phyloP scores from a whole-genome alignment of 2,329 filamentous ascomycete genomes.

The Raffaelea ambrosiae region DNA sequence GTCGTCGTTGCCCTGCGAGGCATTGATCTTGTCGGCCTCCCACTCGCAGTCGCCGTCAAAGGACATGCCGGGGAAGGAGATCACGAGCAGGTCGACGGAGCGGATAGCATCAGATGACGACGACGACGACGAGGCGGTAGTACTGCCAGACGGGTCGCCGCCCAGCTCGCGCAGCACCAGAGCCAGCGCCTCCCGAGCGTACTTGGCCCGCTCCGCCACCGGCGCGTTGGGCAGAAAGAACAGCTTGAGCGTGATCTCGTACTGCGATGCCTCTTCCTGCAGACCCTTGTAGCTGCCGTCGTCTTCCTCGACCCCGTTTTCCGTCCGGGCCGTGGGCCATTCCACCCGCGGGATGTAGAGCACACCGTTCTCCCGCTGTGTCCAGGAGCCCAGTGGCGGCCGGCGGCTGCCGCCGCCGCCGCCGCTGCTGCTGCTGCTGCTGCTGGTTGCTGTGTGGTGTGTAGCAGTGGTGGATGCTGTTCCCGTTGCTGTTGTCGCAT shows the following conservation, averaged over 20 bases:
- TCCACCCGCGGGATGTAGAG: conserved; percentile 74
- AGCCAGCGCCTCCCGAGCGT: conserved; percentile 70
- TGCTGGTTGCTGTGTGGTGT: too few species aligned
- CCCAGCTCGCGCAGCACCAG: conserved; percentile 74
- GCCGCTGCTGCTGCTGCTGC: conserved; percentile 1
- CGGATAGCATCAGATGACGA: too few species aligned
- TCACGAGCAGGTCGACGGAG: conserved; percentile 66
- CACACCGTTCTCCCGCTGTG: conserved; percentile 47
- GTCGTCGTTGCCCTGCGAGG: conserved; percentile 54
- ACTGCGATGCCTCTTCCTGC: conserved; percentile 71
- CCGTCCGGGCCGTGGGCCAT: conserved; percentile 35
- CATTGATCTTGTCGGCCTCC: conserved; percentile 56
- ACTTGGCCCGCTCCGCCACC: conserved; percentile 53
- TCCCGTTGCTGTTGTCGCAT: conserved; percentile 13
- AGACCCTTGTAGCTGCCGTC: conserved; percentile 44
- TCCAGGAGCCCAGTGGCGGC: conserved; percentile 51
- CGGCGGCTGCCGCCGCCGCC: conserved; percentile 15
- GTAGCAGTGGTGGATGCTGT: background rate
- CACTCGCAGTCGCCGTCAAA: conserved; percentile 91
- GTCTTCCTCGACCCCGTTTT: background rate
- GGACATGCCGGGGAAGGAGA: conserved; percentile 85
- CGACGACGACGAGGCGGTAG: too few species aligned
- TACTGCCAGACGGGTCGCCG: conserved; percentile 49
- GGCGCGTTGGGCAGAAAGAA: conserved; percentile 78
- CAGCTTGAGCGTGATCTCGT: conserved; percentile 92